A percentile compares a stretch with the other conserved stretches of the same genome.
Evolutionary conservation across 345 rosid species (phyloP).

Genomic region (Eucalyptus curtisii): DNA sequence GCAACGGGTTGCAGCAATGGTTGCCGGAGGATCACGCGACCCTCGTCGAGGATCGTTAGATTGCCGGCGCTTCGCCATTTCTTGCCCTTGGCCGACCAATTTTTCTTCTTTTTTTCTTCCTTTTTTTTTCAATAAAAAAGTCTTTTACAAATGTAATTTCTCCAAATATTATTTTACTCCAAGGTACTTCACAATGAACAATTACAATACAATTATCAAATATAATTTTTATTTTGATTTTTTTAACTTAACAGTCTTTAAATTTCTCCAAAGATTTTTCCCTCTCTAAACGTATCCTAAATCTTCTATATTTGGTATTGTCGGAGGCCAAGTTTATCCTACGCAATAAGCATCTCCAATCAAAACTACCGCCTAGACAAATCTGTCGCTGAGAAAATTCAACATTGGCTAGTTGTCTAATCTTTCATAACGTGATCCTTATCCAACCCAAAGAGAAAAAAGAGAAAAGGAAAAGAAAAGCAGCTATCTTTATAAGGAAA

Average conservation of each 20-base stretch:
- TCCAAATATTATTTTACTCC: fast-evolving
- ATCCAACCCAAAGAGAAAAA: not conserved
- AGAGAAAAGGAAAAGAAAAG: not conserved
- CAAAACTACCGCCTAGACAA: not conserved
- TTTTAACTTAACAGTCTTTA: too few species aligned
- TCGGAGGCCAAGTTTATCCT: not conserved
- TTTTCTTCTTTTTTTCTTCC: fast-evolving
- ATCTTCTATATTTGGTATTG: not conserved
- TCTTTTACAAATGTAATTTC: too few species aligned
- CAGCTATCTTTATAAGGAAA: not conserved
- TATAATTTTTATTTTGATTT: too few species aligned
- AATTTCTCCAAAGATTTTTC: too few species aligned
- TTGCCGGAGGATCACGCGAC: fast-evolving
- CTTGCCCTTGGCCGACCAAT: fast-evolving
- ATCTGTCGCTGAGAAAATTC: not conserved
- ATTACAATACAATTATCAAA: too few species aligned
- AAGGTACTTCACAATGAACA: too few species aligned
- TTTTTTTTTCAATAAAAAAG: fast-evolving
- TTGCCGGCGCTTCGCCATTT: fast-evolving
- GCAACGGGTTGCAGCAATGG: fast-evolving
- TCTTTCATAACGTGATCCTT: not conserved
- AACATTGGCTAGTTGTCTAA: not conserved
- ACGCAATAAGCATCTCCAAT: not conserved
- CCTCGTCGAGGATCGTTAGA: fast-evolving
- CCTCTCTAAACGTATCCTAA: too few species aligned